phyloP scores from a whole-genome alignment of 1,284 basidiomycete genomes.

The Trichosporon sp. region DNA sequence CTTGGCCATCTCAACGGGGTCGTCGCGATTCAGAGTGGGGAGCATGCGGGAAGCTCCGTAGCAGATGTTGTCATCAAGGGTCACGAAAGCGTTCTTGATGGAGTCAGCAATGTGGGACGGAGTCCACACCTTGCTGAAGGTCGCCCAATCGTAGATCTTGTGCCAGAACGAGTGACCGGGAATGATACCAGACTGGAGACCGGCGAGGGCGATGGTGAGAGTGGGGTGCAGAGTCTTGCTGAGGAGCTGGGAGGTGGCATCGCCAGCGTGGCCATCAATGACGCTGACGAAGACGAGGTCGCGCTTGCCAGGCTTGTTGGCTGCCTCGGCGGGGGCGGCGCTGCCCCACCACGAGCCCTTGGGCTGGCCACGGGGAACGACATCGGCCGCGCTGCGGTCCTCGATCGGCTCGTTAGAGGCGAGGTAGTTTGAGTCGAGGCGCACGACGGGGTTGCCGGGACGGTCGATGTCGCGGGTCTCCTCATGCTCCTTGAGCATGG shows the following conservation, averaged over 20 bases:
- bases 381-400: conserved; percentile 69
- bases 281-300: conserved; percentile 78
- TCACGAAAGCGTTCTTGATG: conserved; percentile 39
- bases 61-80: conserved; percentile 53
- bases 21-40: conserved; percentile 39
- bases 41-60: conserved; percentile 50
- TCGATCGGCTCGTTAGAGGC: conserved; percentile 85
- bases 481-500: conserved; percentile 33
- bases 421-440: conserved; percentile 67
- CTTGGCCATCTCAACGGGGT: conserved; percentile 23
- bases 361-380: conserved; percentile 53
- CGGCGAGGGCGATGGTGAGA: conserved; percentile 68
- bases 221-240: conserved; percentile 80
- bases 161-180: conserved; percentile 20
- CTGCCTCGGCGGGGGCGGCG: neutral
- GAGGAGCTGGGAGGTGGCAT: conserved; percentile 76
- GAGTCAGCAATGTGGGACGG: conserved; percentile 27
- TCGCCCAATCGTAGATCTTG: conserved; percentile 22
- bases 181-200: conserved; percentile 48
- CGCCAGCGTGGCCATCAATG: conserved; percentile 88
- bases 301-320: conserved; percentile 41
- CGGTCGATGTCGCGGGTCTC: conserved; percentile 12
- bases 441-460: conserved; percentile 47
- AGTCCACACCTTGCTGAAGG: conserved; percentile 27
- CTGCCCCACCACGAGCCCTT: neutral